These are phyloP conservation scores for Raffaelea albimanens DNA, from an alignment of 2,329 filamentous ascomycete genomes.

Conservation along the genomic window DNA sequence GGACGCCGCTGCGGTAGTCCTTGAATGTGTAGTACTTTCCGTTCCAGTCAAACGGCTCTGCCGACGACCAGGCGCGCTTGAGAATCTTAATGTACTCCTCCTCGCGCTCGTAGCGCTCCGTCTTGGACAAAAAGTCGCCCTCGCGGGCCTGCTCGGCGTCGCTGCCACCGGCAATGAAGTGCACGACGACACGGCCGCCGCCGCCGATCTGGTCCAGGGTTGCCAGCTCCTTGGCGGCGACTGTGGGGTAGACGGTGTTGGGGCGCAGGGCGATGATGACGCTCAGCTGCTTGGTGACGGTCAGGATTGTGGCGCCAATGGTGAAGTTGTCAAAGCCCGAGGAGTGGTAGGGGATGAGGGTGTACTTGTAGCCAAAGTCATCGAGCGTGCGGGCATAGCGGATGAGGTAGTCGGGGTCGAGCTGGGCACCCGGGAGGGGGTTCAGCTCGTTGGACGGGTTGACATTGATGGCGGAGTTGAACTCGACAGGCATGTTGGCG, in stretches of 20 bases:
- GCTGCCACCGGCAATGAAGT: conserved; percentile 54
- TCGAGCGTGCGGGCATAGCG: conserved; percentile 49
- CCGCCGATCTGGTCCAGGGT: conserved; percentile 47
- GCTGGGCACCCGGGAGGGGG: conserved; percentile 37
- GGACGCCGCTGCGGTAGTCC: conserved; percentile 43
- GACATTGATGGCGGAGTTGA: conserved; percentile 48
- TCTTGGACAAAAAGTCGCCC: conserved; percentile 49
- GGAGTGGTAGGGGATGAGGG: conserved; percentile 49
- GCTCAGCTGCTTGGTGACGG: conserved; percentile 48
- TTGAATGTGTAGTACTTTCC: conserved; percentile 52
- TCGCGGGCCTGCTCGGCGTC: conserved; percentile 51
- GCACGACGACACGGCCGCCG: conserved; percentile 46
- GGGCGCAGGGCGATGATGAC: conserved; percentile 53
- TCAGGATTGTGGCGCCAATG: conserved; percentile 46
- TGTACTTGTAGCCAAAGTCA: conserved; percentile 53
- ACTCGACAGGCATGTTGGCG: conserved; percentile 38
- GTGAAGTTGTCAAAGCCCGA: conserved; percentile 48
- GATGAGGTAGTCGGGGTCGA: conserved; percentile 45
- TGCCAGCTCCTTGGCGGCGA: conserved; percentile 51
- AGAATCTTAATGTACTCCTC: conserved; percentile 56
- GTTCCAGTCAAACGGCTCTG: conserved; percentile 52
- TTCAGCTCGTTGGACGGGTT: conserved; percentile 47
- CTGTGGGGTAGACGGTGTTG: conserved; percentile 53
- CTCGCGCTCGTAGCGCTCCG: conserved; percentile 45
- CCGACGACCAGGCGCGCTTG: conserved; percentile 45